Evolutionary conservation across 2,329 filamentous ascomycete species (phyloP), one percentile per base, ranked within the genome.

Genomic region (Penicillium corylophilum): DNA sequence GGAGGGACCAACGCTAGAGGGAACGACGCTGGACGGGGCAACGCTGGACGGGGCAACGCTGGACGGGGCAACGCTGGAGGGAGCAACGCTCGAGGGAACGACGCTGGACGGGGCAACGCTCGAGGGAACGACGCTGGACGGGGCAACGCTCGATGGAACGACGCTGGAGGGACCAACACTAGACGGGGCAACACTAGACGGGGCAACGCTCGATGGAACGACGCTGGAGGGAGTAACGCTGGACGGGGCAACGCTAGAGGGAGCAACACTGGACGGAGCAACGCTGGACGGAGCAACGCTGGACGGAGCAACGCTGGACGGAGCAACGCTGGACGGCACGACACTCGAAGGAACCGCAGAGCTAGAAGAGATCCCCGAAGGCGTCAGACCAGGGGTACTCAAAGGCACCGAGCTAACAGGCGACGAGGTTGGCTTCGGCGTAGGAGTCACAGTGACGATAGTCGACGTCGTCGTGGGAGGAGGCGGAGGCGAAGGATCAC

Each of bases 401-500:
- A n/a, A n/a, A n/a, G n/a, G n/a, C n/a, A n/a, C 16, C n/a, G 40
- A 38, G 42, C 35, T 39, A 26, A 36, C 29, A 24, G 42, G 46
- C 18, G 52, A 36, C 28, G 45, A 42, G 35, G 50, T 51, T 15
- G 53, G 31, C 13, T 39, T 44, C 3, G 47, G 39, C 12, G 46
- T 62, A 4, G 53, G 53, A n/a, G 46, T 59, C 50, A 36, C 61
- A 38, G 10, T 39, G 44, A 16, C 16, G 8, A 16, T 39, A 20
- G 36, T 39, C 36, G 36, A 22, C 16, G 55, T 51, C 9, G 39
- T 44, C 2, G 62, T 64, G 4, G 60, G 48, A 10, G 61, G 56
- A 12, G 58, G 26, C 9, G 61, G 57, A 13, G 58, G n/a, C n/a
- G n/a, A 57, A 50, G 68, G 67, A 50, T 62, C 64, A 45, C 51